Evolutionary conservation across 2,329 filamentous ascomycete genomes (phyloP), one percentile per base, ranked within the genome.

Genomic region (Pseudogymnoascus sp.): DNA sequence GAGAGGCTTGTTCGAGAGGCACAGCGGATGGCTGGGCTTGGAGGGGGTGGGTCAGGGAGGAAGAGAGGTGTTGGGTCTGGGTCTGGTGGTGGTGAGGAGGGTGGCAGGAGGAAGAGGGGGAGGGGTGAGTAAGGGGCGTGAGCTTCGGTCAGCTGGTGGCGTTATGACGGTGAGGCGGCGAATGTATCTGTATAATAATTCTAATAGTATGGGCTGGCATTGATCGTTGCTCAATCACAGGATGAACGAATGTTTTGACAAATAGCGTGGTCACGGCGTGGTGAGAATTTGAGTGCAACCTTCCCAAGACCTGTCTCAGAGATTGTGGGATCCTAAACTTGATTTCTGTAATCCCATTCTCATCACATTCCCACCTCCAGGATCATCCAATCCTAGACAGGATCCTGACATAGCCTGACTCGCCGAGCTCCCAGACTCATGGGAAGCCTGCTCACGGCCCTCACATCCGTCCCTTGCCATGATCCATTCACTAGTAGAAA

Each of bases 1-100:
- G 85, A 88, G 71, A 78, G 87, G 25, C 76, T 89, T 59, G 76
- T 87, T 11, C 87, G 86, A 68, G 87, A 90, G 72, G 83, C 84
- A 38, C 84, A 89, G 72, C 80, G 83, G 35, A 82, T 87, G 72
- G 78, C 84, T 47, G 77, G 81, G 43, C 70, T 84, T 32, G 57
- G 35, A 38, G 57, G 35, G 7, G 22, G 76, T 66, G 61, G 50
- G 6, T 59, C 63, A 9, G 64, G 66, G 30, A 81, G 86, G 25
- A 74, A 75, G 6, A 76, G 76, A 35, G 74, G 77, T 61, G 77
- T 79, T 61, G 78, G 79, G 65, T 76, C 76, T 58, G 76, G 80
- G 38, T 75, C 80, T 4, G 77, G 70, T 14, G 73, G 72, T 58
- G 73, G 73, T 2, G 74, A 73, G 6, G 74, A 74, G 20, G 74